Conservation (phyloP, 2,329 filamentous ascomycete genomes). For the Penicillium nordicum region DNA sequence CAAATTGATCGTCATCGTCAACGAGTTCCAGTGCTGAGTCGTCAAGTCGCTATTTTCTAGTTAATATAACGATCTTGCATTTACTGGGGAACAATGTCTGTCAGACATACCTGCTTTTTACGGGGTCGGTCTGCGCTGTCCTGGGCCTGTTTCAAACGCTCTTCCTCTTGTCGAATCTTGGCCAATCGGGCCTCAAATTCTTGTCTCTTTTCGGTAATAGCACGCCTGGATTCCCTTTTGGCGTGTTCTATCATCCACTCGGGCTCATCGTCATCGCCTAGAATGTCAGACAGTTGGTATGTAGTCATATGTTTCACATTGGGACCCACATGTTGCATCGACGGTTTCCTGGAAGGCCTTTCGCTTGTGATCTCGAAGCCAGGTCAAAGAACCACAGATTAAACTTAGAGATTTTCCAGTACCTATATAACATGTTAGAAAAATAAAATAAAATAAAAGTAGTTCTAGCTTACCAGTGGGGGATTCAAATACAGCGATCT, state of each 20-base stretch:
- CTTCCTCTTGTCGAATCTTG: slow-evolving; percentile 59
- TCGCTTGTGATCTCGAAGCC: slow-evolving; percentile 80
- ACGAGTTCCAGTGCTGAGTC: slow-evolving; percentile 12
- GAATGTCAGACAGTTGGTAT: background rate
- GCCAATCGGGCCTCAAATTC: slow-evolving; percentile 71
- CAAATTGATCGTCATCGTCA: slow-evolving; percentile 65
- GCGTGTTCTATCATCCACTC: slow-evolving; percentile 82
- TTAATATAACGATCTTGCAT: background rate
- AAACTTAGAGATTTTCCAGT: slow-evolving; percentile 84
- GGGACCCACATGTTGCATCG: slow-evolving; percentile 43
- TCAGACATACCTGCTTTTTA: slow-evolving; percentile 45
- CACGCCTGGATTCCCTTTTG: slow-evolving; percentile 63
- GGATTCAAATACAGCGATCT: slow-evolving; percentile 85
- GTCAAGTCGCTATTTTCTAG: slow-evolving; percentile 29
- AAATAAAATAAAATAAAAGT: background rate
- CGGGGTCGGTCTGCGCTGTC: slow-evolving; percentile 46
- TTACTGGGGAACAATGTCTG: background rate
- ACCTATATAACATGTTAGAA: slow-evolving; percentile 27
- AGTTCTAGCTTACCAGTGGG: slow-evolving; percentile 65
- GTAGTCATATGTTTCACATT: background rate
- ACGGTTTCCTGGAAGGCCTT: slow-evolving; percentile 53
- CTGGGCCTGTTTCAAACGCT: slow-evolving; percentile 55
- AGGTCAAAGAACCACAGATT: slow-evolving; percentile 84
- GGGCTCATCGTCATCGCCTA: slow-evolving; percentile 67
- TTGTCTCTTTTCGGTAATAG: slow-evolving; percentile 63